These are phyloP conservation scores for Blumeria graminis DNA, from an alignment of 2,329 filamentous ascomycete species.

Conservation along the genomic window DNA sequence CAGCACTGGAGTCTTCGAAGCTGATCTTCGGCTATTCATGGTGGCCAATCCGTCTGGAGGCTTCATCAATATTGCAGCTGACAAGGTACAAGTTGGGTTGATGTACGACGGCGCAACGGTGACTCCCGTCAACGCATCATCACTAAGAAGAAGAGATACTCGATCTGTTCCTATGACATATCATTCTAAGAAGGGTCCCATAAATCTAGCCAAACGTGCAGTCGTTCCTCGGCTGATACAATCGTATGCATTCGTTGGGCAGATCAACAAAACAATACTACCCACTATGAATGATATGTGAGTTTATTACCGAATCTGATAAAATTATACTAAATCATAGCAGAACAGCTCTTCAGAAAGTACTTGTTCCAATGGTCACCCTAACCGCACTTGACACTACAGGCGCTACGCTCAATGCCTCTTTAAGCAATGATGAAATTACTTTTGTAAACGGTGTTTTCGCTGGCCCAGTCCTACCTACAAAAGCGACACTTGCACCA, in stretches of 20 bases:
- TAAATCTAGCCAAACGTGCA: slow-evolving; percentile 5
- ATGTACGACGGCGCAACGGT: slow-evolving; percentile 30
- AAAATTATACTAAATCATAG: slow-evolving; percentile 18
- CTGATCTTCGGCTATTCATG: slow-evolving; percentile 52
- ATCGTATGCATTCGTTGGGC: slow-evolving; percentile 42
- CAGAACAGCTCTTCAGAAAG: slow-evolving; percentile 24
- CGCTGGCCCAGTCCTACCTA: slow-evolving; percentile 19
- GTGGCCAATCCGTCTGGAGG: slow-evolving; percentile 30
- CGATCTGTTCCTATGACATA: slow-evolving; percentile 9
- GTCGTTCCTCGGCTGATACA: slow-evolving; percentile 25
- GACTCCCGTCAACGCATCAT: slow-evolving; percentile 18
- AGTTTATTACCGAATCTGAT: not conserved
- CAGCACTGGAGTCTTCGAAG: slow-evolving; percentile 44
- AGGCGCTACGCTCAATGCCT: slow-evolving; percentile 31
- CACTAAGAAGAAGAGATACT: slow-evolving; percentile 7
- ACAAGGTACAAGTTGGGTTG: slow-evolving; percentile 30
- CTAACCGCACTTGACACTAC: slow-evolving; percentile 31
- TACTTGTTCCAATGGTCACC: slow-evolving; percentile 44
- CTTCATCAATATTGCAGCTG: slow-evolving; percentile 26
- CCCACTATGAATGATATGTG: slow-evolving; percentile 14
- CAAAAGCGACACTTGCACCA: slow-evolving; percentile 11
- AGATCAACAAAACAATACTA: slow-evolving; percentile 35
- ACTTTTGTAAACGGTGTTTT: slow-evolving; percentile 50
- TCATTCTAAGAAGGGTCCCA: slow-evolving; percentile 3
- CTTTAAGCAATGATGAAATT: slow-evolving; percentile 44